Conservation (phyloP, 2,329 filamentous ascomycete species). For the Aspergillus texensis region DNA sequence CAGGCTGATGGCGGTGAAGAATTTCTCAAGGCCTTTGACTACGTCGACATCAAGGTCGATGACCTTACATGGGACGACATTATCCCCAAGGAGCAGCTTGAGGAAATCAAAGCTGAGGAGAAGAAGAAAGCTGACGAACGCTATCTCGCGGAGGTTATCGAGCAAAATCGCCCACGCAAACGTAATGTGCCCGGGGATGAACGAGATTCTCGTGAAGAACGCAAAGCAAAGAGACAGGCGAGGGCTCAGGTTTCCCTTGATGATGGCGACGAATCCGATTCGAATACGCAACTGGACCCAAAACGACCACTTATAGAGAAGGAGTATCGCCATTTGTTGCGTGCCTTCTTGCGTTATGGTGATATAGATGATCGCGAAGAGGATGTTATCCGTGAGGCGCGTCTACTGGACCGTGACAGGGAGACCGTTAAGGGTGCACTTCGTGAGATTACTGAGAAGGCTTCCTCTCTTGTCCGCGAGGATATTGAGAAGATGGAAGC, state of each 20-base stretch:
- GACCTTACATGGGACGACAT: slow-evolving; percentile 98
- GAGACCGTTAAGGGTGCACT: slow-evolving; percentile 78
- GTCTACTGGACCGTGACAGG: slow-evolving; percentile 77
- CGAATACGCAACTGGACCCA: slow-evolving; percentile 69
- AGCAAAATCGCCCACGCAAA: slow-evolving; percentile 80
- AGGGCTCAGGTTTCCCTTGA: slow-evolving; percentile 65
- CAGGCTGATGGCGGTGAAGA: slow-evolving; percentile 96
- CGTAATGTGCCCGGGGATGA: slow-evolving; percentile 63
- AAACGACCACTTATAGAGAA: slow-evolving; percentile 89
- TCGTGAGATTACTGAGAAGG: slow-evolving; percentile 74
- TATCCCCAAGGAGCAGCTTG: slow-evolving; percentile 90
- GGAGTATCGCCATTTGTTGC: slow-evolving; percentile 88
- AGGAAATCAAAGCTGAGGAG: slow-evolving; percentile 85
- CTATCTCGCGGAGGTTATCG: slow-evolving; percentile 78
- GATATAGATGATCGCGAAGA: slow-evolving; percentile 85
- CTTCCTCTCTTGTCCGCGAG: slow-evolving; percentile 70
- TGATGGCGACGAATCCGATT: slow-evolving; percentile 72
- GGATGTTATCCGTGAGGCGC: slow-evolving; percentile 85
- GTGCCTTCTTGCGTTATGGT: slow-evolving; percentile 87
- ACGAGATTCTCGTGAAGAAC: slow-evolving; percentile 60
- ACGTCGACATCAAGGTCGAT: slow-evolving; percentile 93
- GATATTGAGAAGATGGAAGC: slow-evolving; percentile 66
- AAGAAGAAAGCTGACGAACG: slow-evolving; percentile 80
- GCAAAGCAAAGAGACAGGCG: slow-evolving; percentile 70
- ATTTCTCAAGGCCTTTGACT: slow-evolving; percentile 86